Percentiles rank a stretch among this genome's conserved stretches.
Conservation (phyloP, 768 basidiomycete genomes). For the Boletus fagicola region DNA sequence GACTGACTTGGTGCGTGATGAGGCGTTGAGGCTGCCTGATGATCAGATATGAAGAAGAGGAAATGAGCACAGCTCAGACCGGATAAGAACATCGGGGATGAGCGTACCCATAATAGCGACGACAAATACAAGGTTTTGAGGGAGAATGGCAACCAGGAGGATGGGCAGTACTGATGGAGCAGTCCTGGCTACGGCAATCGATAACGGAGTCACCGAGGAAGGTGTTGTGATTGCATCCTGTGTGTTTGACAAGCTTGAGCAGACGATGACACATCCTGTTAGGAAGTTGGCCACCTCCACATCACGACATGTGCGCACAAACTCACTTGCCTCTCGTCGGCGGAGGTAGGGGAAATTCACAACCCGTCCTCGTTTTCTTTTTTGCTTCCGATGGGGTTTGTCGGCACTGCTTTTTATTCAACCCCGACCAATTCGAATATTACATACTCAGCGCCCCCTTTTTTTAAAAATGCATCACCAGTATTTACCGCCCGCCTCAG, state of each 20-base stretch:
- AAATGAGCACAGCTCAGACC: neutral
- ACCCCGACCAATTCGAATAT: neutral
- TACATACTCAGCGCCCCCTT: neutral
- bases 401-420: constrained; percentile 17
- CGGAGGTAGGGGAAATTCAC: constrained; percentile 50
- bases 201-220: constrained; percentile 41
- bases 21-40: constrained; percentile 55
- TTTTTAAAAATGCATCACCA: no score
- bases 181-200: constrained; percentile 52
- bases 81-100: neutral
- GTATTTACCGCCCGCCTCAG: no score
- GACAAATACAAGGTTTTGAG: constrained; percentile 44
- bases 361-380: neutral
- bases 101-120: constrained; percentile 54
- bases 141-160: constrained; percentile 42
- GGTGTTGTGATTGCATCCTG: constrained; percentile 54
- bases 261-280: constrained; percentile 62
- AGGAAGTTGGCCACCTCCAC: neutral
- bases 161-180: constrained; percentile 50
- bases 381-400: neutral
- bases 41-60: neutral
- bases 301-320: constrained; percentile 4
- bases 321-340: constrained; percentile 39
- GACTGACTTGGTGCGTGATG: constrained; percentile 43
- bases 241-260: constrained; percentile 50